Evolutionary conservation across 2,329 filamentous ascomycete species (phyloP).

Genomic region (Trichoderma koningii): DNA sequence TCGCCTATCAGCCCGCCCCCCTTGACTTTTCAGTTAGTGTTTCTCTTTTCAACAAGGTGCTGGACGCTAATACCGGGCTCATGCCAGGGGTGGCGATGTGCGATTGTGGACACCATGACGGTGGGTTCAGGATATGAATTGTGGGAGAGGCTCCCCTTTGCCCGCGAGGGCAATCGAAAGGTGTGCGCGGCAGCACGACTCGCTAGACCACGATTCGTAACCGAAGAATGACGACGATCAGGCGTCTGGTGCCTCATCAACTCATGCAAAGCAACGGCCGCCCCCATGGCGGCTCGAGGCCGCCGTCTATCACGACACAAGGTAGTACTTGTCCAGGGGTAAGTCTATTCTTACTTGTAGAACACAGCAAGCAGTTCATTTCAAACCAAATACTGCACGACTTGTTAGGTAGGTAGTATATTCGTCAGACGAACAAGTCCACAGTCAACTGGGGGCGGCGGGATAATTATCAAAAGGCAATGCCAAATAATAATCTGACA

Average conservation of each 20-base stretch:
- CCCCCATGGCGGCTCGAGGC: neutral
- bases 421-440: too few relatives aligned
- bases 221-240: slow-evolving; percentile 2
- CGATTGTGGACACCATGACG: slow-evolving; percentile 4
- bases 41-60: neutral
- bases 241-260: slow-evolving; percentile 1
- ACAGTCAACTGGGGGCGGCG: too few relatives aligned
- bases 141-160: slow-evolving; percentile 2
- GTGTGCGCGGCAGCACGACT: slow-evolving; percentile 15
- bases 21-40: neutral
- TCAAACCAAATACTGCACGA: neutral
- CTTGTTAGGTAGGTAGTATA: neutral
- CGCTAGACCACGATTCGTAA: neutral
- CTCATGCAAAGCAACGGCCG: slow-evolving; percentile 5
- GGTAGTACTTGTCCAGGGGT: too few relatives aligned
- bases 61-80: slow-evolving; percentile 1
- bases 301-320: too few relatives aligned
- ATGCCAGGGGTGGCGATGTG: slow-evolving; percentile 4
- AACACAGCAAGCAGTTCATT: too few relatives aligned
- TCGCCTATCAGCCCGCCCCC: neutral
- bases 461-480: neutral
- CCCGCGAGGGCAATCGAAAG: neutral
- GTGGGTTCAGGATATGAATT: slow-evolving; percentile 13
- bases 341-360: too few relatives aligned
- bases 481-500: neutral